phyloP scores from a whole-genome alignment of 139 green algal genomes.

The Chloropicon primus region DNA sequence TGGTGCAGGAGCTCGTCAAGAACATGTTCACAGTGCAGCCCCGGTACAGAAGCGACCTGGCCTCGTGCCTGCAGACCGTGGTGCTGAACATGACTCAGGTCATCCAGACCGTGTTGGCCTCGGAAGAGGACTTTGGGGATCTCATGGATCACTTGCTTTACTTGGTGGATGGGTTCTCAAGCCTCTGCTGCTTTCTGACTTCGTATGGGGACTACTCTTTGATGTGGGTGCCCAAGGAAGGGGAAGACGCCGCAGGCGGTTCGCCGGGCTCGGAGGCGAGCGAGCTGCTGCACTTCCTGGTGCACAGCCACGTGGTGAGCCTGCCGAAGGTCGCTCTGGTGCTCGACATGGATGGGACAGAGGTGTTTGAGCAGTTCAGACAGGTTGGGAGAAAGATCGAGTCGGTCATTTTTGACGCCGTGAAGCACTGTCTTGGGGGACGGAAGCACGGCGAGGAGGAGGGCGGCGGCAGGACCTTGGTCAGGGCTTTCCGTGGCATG shows the following conservation, averaged over 20 bases:
- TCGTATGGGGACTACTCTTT: not conserved
- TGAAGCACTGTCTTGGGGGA: not conserved
- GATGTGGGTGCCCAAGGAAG: not conserved
- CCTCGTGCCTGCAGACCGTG: constrained; percentile 16
- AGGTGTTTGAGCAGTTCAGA: not conserved
- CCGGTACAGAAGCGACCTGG: constrained; percentile 30
- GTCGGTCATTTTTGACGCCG: not conserved
- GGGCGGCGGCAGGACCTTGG: not conserved
- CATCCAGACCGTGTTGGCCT: not conserved
- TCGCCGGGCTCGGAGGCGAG: not conserved
- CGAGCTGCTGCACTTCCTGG: not conserved
- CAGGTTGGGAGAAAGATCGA: not conserved
- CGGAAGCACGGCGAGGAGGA: not conserved
- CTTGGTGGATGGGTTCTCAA: not conserved
- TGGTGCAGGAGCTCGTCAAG: constrained; percentile 30
- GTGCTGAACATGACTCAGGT: constrained; percentile 49
- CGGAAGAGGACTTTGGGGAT: not conserved
- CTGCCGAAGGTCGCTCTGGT: not conserved
- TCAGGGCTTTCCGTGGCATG: not conserved
- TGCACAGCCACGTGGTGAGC: not conserved
- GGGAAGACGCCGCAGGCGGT: not conserved
- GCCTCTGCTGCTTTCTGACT: not conserved
- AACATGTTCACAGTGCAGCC: constrained; percentile 39
- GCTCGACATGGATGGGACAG: not conserved
- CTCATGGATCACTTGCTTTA: not conserved